Evolutionary conservation across 2,329 filamentous ascomycete genomes (phyloP).

Genomic region (Aschersonia sp.): DNA sequence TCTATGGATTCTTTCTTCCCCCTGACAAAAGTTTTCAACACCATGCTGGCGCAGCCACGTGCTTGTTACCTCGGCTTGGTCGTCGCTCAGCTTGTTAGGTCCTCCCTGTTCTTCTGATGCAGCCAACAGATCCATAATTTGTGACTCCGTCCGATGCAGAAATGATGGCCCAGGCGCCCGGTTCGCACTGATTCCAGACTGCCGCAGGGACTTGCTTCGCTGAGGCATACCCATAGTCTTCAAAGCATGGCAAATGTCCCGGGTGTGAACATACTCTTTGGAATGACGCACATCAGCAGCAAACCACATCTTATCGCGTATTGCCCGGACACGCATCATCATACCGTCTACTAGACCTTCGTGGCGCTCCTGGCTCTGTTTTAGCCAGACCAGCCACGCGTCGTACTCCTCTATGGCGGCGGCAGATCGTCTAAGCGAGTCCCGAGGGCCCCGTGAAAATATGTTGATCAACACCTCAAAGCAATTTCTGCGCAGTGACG

Average conservation of each 20-base stretch:
- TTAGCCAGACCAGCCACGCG: constrained; percentile 70
- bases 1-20: constrained; percentile 86
- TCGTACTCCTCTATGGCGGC: constrained; percentile 66
- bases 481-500: constrained; percentile 49
- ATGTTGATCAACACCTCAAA: constrained; percentile 60
- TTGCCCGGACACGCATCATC: constrained; percentile 56
- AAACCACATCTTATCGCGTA: constrained; percentile 98
- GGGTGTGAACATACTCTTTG: constrained; percentile 72
- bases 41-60: constrained; percentile 70
- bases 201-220: constrained; percentile 35
- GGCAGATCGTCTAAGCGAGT: constrained; percentile 53
- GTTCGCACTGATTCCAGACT: constrained; percentile 30
- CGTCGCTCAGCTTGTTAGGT: constrained; percentile 89
- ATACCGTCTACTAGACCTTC: constrained; percentile 61
- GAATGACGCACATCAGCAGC: constrained; percentile 88
- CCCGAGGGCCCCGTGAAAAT: constrained; percentile 55
- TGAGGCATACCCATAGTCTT: constrained; percentile 74
- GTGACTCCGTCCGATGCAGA: constrained; percentile 66
- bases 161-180: constrained; percentile 42
- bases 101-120: constrained; percentile 74
- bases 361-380: constrained; percentile 66
- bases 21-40: constrained; percentile 86
- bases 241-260: constrained; percentile 71
- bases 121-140: constrained; percentile 76
- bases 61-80: constrained; percentile 73